These are phyloP conservation scores for Fusarium virguliforme DNA, from an alignment of 2,329 filamentous ascomycete species.

Conservation along the genomic window DNA sequence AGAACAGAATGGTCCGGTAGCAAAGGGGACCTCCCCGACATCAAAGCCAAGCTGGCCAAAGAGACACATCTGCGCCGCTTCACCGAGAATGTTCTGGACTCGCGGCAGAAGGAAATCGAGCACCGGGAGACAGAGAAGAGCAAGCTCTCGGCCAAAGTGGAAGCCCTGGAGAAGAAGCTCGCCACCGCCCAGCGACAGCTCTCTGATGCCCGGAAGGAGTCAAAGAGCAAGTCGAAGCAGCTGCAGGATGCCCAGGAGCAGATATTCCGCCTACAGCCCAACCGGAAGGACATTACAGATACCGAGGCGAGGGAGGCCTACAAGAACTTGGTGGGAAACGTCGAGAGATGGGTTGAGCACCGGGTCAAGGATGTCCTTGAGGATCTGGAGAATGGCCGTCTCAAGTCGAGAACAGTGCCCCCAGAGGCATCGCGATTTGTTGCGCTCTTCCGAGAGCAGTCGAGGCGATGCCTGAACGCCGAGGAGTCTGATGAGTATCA, in stretches of 20 bases:
- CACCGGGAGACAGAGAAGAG: conserved; percentile 52
- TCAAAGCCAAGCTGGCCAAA: conserved; percentile 52
- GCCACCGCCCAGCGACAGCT: conserved; percentile 53
- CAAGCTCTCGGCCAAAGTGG: conserved; percentile 51
- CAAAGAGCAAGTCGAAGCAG: conserved; percentile 50
- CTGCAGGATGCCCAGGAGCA: conserved; percentile 54
- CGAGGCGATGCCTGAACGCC: conserved; percentile 53
- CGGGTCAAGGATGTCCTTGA: conserved; percentile 54
- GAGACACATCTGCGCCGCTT: conserved; percentile 56
- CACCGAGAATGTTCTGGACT: conserved; percentile 58
- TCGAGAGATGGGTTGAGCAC: conserved; percentile 58
- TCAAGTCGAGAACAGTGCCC: conserved; percentile 46
- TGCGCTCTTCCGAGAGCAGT: conserved; percentile 56
- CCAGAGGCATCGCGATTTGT: conserved; percentile 53
- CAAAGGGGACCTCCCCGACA: conserved; percentile 31
- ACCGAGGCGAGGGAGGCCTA: conserved; percentile 56
- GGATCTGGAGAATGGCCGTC: conserved; percentile 52
- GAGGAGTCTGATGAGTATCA: conserved; percentile 57
- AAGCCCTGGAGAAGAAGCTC: conserved; percentile 53
- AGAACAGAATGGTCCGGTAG: conserved; percentile 20
- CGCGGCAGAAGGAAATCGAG: conserved; percentile 57
- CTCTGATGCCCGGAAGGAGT: conserved; percentile 51
- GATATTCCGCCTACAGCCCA: conserved; percentile 54
- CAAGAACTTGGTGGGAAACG: conserved; percentile 53
- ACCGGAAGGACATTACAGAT: conserved; percentile 57